A percentile compares a stretch with the other conserved stretches of the same genome.
Conservation (phyloP, 257 asterid genomes). For the Salvia rosmarinus region DNA sequence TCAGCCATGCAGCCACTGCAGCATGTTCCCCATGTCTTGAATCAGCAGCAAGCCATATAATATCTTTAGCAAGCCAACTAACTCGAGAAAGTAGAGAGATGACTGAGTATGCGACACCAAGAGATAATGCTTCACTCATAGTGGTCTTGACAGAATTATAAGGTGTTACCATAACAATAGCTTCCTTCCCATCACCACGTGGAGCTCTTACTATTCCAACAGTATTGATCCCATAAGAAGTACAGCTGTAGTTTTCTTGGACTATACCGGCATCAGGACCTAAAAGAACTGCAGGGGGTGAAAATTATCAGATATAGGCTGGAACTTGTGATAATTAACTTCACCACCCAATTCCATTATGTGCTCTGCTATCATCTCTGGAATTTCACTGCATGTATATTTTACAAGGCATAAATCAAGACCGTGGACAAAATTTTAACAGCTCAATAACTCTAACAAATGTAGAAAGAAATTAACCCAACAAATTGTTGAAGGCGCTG, state of each 20-base stretch:
- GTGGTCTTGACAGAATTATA: conserved; percentile 68
- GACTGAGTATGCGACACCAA: conserved; percentile 80
- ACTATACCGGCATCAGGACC: conserved; percentile 59
- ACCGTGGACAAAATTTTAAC: neutral
- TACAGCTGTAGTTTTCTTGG: conserved; percentile 62
- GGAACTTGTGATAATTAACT: conserved; percentile 79
- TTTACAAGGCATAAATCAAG: conserved; percentile 28
- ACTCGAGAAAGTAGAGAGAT: conserved; percentile 86
- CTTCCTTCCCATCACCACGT: conserved; percentile 94
- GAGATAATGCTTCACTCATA: conserved; percentile 78
- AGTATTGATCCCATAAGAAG: conserved; percentile 72
- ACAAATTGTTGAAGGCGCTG: neutral
- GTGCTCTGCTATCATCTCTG: conserved; percentile 64
- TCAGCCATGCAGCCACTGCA: conserved; percentile 88
- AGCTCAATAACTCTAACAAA: neutral
- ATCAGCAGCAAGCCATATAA: conserved; percentile 96
- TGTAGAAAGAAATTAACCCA: neutral
- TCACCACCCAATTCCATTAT: conserved; percentile 79
- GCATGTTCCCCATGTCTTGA: conserved; percentile 84
- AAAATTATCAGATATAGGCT: conserved; percentile 53
- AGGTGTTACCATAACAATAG: conserved; percentile 91
- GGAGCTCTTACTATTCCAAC: conserved; percentile 94
- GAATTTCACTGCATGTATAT: conserved; percentile 63
- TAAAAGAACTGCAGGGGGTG: conserved; percentile 79
- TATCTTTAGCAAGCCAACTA: conserved; percentile 96